Conservation (phyloP, 2,329 filamentous ascomycete genomes). For the Colletotrichum sp. region DNA sequence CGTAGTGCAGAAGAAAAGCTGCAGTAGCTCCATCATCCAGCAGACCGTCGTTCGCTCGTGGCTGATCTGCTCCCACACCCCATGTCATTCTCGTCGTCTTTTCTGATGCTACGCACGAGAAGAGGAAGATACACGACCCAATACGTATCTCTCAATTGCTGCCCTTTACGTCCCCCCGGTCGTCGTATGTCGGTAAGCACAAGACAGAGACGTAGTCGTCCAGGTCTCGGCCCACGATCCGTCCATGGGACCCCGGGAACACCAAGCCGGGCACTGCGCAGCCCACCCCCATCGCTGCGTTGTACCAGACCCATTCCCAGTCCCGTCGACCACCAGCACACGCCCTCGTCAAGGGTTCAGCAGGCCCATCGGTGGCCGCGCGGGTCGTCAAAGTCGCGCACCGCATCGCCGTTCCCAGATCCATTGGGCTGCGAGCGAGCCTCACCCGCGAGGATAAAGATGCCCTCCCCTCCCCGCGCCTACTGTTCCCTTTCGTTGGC, state of each 20-base stretch:
- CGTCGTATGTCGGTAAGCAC: neutral
- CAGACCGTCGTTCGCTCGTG: neutral
- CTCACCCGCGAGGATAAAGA: constrained; percentile 20
- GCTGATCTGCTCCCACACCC: neutral
- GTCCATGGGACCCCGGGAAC: constrained; percentile 2
- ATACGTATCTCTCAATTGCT: neutral
- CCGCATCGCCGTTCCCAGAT: constrained; percentile 21
- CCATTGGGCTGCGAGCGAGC: constrained; percentile 23
- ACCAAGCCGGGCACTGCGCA: constrained; percentile 11
- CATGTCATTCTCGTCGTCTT: neutral
- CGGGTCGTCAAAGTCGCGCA: constrained; percentile 17
- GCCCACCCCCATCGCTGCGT: constrained; percentile 5
- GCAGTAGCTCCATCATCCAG: neutral
- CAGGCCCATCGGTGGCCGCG: neutral
- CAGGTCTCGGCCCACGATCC: constrained; percentile 9
- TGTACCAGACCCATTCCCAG: constrained; percentile 6
- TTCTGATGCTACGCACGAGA: neutral
- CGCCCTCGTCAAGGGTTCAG: neutral
- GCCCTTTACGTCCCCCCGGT: too few relatives aligned
- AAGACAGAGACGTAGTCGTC: neutral
- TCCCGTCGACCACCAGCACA: neutral
- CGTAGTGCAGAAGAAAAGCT: neutral
- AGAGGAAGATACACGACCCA: neutral
- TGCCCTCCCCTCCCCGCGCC: constrained; percentile 18
- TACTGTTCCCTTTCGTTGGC: constrained; percentile 7